Evolutionary conservation across 352 stramenopile species (phyloP).

Genomic region (Aphanomyces astaci): DNA sequence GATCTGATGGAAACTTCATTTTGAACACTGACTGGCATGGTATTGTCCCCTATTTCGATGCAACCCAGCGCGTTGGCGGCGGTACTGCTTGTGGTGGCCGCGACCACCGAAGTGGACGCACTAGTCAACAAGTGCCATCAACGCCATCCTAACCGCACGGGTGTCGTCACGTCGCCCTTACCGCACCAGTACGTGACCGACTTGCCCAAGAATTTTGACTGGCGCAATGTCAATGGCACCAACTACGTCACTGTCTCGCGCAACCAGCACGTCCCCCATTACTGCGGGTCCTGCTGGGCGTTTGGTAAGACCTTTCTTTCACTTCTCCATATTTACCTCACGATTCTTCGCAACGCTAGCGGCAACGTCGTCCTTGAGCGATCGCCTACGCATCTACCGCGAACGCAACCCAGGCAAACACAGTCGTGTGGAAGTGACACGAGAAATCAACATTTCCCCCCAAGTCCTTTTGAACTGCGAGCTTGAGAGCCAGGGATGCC

Average conservation of each 20-base stretch:
- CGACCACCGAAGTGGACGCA: background rate
- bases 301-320: slow-evolving; percentile 41
- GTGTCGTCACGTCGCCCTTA: slow-evolving; percentile 46
- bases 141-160: slow-evolving; percentile 60
- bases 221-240: slow-evolving; percentile 78
- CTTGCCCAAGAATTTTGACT: slow-evolving; percentile 92
- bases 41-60: background rate
- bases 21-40: background rate
- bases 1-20: background rate
- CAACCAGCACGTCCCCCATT: slow-evolving; percentile 83
- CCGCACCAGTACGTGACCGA: slow-evolving; percentile 54
- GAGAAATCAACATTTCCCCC: slow-evolving; percentile 73
- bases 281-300: slow-evolving; percentile 85
- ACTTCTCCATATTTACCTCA: slow-evolving; percentile 19
- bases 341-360: slow-evolving; percentile 33
- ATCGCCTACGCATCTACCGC: slow-evolving; percentile 82
- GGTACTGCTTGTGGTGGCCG: background rate
- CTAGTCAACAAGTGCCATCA: slow-evolving; percentile 41
- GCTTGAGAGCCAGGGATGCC: slow-evolving; percentile 79
- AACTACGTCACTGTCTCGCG: slow-evolving; percentile 75
- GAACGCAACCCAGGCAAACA: slow-evolving; percentile 41
- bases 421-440: slow-evolving; percentile 49
- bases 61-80: background rate
- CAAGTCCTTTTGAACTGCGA: slow-evolving; percentile 87
- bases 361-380: slow-evolving; percentile 74